Conservation (phyloP, 228 moss, liverwort and hornwort species). For the Sphagnum fallax region DNA sequence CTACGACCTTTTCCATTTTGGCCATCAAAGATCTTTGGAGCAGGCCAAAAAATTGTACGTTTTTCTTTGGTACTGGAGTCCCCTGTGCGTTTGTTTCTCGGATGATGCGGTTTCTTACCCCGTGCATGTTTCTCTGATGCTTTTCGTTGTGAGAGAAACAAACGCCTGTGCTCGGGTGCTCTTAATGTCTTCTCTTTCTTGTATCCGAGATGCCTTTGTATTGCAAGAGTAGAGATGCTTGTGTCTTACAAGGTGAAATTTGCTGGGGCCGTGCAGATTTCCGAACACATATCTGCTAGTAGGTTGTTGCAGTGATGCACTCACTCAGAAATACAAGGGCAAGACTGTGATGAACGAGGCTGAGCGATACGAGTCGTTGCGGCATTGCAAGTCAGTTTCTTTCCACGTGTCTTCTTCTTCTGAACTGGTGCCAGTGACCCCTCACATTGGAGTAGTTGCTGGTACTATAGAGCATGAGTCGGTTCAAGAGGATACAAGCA, state of each 20-base stretch:
- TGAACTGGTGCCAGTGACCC: no score
- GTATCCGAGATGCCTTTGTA: no score
- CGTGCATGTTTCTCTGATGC: no score
- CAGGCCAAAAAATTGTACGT: conserved; percentile 40
- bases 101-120: no score
- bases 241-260: neutral
- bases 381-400: conserved; percentile 55
- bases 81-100: neutral
- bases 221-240: no score
- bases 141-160: no score
- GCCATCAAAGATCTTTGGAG: conserved; percentile 51
- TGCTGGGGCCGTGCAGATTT: conserved; percentile 20
- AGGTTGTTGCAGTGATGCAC: conserved; percentile 49
- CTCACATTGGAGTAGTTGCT: no score
- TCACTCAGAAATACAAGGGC: conserved; percentile 58
- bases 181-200: no score
- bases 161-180: no score
- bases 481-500: no score
- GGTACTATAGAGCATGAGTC: no score
- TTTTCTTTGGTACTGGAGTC: neutral
- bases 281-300: conserved; percentile 52
- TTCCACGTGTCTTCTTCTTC: neutral
- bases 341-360: conserved; percentile 53
- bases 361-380: conserved; percentile 51
- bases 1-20: conserved; percentile 58